These are phyloP conservation scores for Metschnikowia orientalis DNA, from an alignment of 805 yeast species.

Conservation along the genomic window DNA sequence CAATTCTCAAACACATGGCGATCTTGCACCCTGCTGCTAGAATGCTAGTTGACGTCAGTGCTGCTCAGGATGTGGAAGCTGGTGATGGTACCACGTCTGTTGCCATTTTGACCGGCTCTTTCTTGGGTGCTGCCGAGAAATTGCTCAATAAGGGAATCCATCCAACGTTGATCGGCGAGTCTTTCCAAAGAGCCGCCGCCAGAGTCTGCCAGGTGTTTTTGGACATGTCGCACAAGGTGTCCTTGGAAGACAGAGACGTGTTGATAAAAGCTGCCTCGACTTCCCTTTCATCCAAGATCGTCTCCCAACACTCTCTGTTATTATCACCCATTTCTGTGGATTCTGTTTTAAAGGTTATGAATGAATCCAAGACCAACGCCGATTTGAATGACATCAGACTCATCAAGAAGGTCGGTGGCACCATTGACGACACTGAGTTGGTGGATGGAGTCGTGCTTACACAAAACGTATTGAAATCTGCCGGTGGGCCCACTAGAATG, in stretches of 20 bases:
- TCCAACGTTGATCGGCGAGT: slow-evolving; percentile 91
- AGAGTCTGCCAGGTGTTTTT: slow-evolving; percentile 77
- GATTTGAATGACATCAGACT: slow-evolving; percentile 86
- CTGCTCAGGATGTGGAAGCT: slow-evolving; percentile 98
- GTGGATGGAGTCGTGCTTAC: slow-evolving; percentile 92
- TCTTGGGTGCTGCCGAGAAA: slow-evolving; percentile 92
- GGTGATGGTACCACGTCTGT: slow-evolving; percentile 99
- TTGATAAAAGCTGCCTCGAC: slow-evolving; percentile 91
- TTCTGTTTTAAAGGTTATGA: slow-evolving; percentile 75
- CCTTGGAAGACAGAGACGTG: slow-evolving; percentile 76
- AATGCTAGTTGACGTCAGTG: slow-evolving; percentile 93
- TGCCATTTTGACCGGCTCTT: slow-evolving; percentile 90
- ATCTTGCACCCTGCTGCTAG: slow-evolving; percentile 98
- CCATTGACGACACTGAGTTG: slow-evolving; percentile 92
- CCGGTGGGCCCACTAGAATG: slow-evolving; percentile 92
- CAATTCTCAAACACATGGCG: slow-evolving; percentile 95
- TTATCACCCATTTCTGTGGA: slow-evolving; percentile 94
- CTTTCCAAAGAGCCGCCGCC: slow-evolving; percentile 83
- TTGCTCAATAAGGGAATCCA: slow-evolving; percentile 87
- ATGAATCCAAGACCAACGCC: slow-evolving; percentile 58
- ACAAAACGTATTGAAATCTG: slow-evolving; percentile 81
- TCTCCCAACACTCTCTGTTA: slow-evolving; percentile 80
- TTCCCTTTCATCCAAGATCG: slow-evolving; percentile 91
- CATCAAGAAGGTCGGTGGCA: slow-evolving; percentile 93
- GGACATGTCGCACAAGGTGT: slow-evolving; percentile 79